These are phyloP conservation scores for Vanderwaltozyma tropicalis DNA, from an alignment of 805 yeast genomes.

Conservation along the genomic window DNA sequence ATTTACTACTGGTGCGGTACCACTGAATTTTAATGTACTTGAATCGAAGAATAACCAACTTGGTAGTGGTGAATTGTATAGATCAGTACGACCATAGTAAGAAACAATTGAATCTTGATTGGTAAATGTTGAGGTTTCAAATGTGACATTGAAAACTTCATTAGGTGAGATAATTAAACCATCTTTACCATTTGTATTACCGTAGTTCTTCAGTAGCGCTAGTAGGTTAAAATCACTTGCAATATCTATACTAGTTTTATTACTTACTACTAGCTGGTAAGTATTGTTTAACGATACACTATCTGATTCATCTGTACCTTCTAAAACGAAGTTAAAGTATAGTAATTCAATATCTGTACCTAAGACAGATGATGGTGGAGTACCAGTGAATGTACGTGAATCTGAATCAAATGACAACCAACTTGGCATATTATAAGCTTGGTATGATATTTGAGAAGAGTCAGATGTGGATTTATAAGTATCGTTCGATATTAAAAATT, in stretches of 20 bases:
- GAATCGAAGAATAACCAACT: constrained; percentile 74
- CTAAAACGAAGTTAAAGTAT: constrained; percentile 39
- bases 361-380: constrained; percentile 34
- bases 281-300: constrained; percentile 33
- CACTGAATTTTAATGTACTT: constrained; percentile 56
- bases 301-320: constrained; percentile 57
- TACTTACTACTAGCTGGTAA: constrained; percentile 53
- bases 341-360: constrained; percentile 34
- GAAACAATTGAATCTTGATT: constrained; percentile 41
- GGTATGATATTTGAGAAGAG: constrained; percentile 39
- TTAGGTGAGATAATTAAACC: constrained; percentile 71
- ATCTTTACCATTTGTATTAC: constrained; percentile 65
- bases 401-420: constrained; percentile 70
- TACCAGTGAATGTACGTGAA: constrained; percentile 58
- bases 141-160: constrained; percentile 51
- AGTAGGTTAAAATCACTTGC: constrained; percentile 32
- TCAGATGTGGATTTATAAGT: constrained; percentile 47
- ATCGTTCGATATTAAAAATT: constrained; percentile 56
- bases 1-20: constrained; percentile 80
- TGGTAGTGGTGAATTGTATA: constrained; percentile 78
- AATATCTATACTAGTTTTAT: constrained; percentile 37
- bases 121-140: constrained; percentile 51
- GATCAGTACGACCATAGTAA: constrained; percentile 67
- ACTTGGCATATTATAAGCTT: constrained; percentile 49
- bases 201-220: constrained; percentile 48